A percentile compares a stretch with the other conserved stretches of the same genome.
These are phyloP conservation scores for Sarcodon sp. DNA, from an alignment of 768 basidiomycete genomes.

Conservation along the genomic window DNA sequence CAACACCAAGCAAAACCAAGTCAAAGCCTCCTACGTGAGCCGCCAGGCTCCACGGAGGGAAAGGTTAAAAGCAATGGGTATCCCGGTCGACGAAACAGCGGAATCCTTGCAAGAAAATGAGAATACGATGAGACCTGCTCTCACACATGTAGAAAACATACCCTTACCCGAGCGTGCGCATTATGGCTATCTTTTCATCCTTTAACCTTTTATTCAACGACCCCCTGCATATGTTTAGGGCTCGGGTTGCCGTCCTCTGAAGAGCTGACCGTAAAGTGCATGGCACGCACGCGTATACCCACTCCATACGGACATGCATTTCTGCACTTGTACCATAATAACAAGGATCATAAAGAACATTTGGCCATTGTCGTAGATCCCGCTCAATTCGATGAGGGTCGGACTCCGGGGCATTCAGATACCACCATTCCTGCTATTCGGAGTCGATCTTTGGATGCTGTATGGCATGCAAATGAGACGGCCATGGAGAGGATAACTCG, in stretches of 20 bases:
- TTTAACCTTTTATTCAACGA: not conserved
- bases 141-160: too few species aligned
- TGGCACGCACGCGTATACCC: constrained; percentile 95
- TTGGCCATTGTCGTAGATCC: constrained; percentile 91
- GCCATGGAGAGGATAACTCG: constrained; percentile 88
- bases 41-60: constrained; percentile 62
- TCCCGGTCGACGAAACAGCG: constrained; percentile 24
- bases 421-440: constrained; percentile 43
- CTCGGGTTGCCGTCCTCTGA: not conserved
- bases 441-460: constrained; percentile 66
- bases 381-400: constrained; percentile 55
- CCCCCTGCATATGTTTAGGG: not conserved
- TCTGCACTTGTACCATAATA: constrained; percentile 92
- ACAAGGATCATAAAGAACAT: constrained; percentile 87
- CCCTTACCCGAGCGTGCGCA: not conserved
- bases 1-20: constrained; percentile 24
- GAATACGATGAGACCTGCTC: too few species aligned
- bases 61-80: constrained; percentile 25
- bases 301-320: constrained; percentile 91
- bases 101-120: constrained; percentile 13
- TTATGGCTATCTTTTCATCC: not conserved
- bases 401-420: constrained; percentile 8
- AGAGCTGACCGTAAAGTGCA: constrained; percentile 71
- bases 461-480: constrained; percentile 80
- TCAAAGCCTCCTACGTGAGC: constrained; percentile 48